Evolutionary conservation across 2,329 filamentous ascomycete genomes (phyloP), one percentile per base, ranked within the genome.

Genomic region (Claviceps humidiphila): DNA sequence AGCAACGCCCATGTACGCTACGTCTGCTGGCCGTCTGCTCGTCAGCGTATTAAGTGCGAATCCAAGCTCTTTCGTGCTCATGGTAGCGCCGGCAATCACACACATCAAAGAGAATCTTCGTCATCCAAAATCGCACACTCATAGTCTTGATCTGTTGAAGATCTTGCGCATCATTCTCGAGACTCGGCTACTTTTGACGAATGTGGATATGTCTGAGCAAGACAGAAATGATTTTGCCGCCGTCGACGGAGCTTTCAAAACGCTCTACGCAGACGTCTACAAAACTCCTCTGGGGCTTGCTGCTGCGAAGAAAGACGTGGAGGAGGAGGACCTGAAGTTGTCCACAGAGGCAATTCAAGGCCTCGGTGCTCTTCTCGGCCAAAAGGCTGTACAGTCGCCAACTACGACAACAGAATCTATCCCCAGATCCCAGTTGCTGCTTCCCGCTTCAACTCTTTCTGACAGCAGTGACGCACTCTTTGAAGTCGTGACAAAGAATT

Each of bases 151-250:
- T 53, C 67, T 81, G 1, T 58, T 80, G 2, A 70, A 71, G 17
- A 64, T 81, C 1, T 58, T 80, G 5, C 74, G 75, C 50, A 73
- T 75, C 1, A 62, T 79, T 7, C 63, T 81, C 22, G 73, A 73
- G 55, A 70, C 72, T 2, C 66, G 75, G 3, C 60, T 71, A 34
- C 58, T 71, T 3, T 62, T 76, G 2, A 61, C 69, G 11, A 62
- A 65, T 14, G 55, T 58, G 5, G 58, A 61, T 1, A 62, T 69
- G 58, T 62, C 60, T 3, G 57, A 55, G n/a, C 66, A 65, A 42
- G 73, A 69, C 24, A 67, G 63, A 47, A 61, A 59, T 39, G 66
- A 64, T 44, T 74, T 71, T 57, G 63, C 61, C 46, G 61, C 61
- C 41, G 63, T 66, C 17, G 67, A 67, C 51, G 51, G 57, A 2